Evolutionary conservation across 192 early-diverging fungal genomes (phyloP).

Genomic region (Coemansia sp.): DNA sequence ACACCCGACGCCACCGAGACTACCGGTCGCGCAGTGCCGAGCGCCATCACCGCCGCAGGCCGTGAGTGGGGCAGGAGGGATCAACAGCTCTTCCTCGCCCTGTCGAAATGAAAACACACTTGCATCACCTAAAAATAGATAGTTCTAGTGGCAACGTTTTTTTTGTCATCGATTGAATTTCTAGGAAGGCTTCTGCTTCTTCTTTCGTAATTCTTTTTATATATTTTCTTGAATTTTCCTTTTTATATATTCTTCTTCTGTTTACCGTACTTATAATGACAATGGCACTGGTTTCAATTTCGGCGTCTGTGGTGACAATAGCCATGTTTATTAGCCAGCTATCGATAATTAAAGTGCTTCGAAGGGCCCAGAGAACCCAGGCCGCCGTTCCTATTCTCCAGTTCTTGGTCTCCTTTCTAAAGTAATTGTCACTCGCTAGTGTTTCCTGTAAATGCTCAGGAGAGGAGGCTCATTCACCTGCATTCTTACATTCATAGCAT

Average conservation of each 20-base stretch:
- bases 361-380: constrained; percentile 9
- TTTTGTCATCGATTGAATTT: neutral
- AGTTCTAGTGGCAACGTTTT: neutral
- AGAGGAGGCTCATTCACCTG: too few relatives aligned
- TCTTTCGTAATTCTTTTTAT: neutral
- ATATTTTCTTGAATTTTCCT: neutral
- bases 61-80: too few relatives aligned
- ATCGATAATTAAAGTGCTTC: constrained; percentile 13
- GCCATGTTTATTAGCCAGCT: constrained; percentile 44
- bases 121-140: neutral
- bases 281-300: constrained; percentile 25
- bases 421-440: neutral
- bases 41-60: constrained; percentile 10
- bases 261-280: too few relatives aligned
- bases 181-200: neutral
- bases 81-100: too few relatives aligned
- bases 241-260: neutral
- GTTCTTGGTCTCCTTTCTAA: constrained; percentile 29
- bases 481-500: too few relatives aligned
- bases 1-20: neutral
- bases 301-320: constrained; percentile 19
- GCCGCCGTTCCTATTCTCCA: constrained; percentile 22
- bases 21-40: constrained; percentile 19
- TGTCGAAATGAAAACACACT: too few relatives aligned
- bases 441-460: too few relatives aligned